Evolutionary conservation across 2,329 filamentous ascomycete species (phyloP).

Genomic region (Colletotrichum cuscutae): DNA sequence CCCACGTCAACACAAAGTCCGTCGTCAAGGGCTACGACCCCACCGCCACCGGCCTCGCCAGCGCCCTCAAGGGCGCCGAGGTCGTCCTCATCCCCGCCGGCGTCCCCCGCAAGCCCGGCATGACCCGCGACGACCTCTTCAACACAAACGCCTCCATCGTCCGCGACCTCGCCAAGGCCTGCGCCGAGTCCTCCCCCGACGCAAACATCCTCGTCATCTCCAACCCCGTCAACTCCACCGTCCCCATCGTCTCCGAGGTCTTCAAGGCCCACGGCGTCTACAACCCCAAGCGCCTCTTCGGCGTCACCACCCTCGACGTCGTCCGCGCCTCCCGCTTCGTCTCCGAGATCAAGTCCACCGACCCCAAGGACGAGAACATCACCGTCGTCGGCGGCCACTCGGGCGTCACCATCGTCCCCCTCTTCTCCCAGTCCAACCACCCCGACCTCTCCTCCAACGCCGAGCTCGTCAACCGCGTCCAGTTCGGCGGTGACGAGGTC

Average conservation of each 20-base stretch:
- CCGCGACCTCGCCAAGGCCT: constrained; percentile 95
- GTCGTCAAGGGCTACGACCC: constrained; percentile 90
- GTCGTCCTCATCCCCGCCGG: constrained; percentile 98
- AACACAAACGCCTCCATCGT: constrained; percentile 99
- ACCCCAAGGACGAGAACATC: constrained; percentile 94
- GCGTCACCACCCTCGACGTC: constrained; percentile 98
- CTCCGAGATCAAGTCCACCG: constrained; percentile 88
- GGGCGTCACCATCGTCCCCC: constrained; percentile 96
- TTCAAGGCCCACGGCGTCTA: constrained; percentile 97
- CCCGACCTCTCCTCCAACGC: constrained; percentile 82
- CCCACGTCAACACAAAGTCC: constrained; percentile 99
- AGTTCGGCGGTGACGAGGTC: constrained; percentile 99
- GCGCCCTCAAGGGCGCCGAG: constrained; percentile 86
- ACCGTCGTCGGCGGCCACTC: constrained; percentile 97
- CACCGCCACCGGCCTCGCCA: constrained; percentile 77
- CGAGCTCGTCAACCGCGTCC: constrained; percentile 90
- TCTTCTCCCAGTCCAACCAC: constrained; percentile 95
- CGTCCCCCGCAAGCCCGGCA: constrained; percentile 98
- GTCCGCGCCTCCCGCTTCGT: constrained; percentile 99
- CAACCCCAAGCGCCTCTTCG: constrained; percentile 99
- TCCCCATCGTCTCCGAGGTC: constrained; percentile 96
- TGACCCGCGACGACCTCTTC: constrained; percentile 99
- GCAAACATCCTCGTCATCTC: constrained; percentile 98
- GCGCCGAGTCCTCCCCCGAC: constrained; percentile 86
- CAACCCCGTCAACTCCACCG: constrained; percentile 99